A percentile compares a stretch with the other conserved stretches of the same genome.
Evolutionary conservation across 2,329 filamentous ascomycete species (phyloP).

Genomic region (Colletotrichum incanum): DNA sequence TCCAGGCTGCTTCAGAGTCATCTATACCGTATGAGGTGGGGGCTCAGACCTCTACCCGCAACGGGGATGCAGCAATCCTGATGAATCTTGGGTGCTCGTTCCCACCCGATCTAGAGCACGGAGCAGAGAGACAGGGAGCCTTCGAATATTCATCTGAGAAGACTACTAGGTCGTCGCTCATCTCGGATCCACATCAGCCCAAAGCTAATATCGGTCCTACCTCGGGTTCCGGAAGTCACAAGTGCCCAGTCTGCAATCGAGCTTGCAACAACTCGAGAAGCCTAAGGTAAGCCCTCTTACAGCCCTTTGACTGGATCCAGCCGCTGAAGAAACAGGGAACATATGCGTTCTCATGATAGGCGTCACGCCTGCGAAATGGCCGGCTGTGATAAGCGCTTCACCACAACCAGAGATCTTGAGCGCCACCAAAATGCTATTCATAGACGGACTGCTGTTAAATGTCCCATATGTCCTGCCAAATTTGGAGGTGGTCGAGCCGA

Average conservation of each 20-base stretch:
- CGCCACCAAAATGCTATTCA: background rate
- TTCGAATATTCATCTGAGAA: background rate
- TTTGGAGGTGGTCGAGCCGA: background rate
- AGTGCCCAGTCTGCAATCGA: background rate
- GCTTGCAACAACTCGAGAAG: background rate
- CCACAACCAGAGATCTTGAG: slow-evolving; percentile 2
- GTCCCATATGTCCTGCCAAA: background rate
- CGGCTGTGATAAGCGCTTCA: background rate
- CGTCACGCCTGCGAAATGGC: background rate
- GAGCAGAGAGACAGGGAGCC: background rate
- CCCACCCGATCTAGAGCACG: background rate
- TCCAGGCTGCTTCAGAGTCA: background rate
- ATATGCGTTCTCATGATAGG: slow-evolving; percentile 9
- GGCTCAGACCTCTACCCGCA: background rate
- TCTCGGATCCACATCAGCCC: background rate
- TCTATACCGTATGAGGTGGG: background rate
- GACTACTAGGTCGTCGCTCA: background rate
- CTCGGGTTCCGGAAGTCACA: background rate
- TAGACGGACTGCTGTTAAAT: background rate
- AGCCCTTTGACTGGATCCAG: background rate
- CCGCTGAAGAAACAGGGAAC: slow-evolving; percentile 1
- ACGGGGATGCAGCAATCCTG: background rate
- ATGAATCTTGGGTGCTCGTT: no score
- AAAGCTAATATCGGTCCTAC: background rate
- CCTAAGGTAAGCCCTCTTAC: background rate